Evolutionary conservation across 2,329 filamentous ascomycete genomes (phyloP), one percentile per base, ranked within the genome.

Genomic region (Xylaria sp.): DNA sequence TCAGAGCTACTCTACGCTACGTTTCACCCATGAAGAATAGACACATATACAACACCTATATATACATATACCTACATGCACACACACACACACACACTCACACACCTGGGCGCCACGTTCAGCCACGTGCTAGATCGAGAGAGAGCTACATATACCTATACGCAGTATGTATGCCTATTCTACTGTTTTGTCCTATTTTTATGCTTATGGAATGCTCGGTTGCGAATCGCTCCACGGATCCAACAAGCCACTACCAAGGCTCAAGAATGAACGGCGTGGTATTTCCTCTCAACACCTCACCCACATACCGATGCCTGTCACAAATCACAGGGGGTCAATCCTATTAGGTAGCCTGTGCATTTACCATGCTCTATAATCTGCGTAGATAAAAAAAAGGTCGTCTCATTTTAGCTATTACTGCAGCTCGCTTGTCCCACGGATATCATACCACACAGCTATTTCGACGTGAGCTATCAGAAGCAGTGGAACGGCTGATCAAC

Each of bases 41-140:
- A 29, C n/a, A 22, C 50, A 2, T 49, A 33, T 36, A 29, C n/a
- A 9, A 15, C 11, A 29, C 53, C 49, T 10, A 33, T 15, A 3
- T n/a, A 49, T 31, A 33, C 17, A 38, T 29, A 22, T 25, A 17
- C 13, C 5, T 22, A 44, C 22, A 27, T 29, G 39, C 31, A 45
- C 3, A 45, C 27, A 7, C 25, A 38, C 42, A 36, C 17, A 5
- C 17, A 44, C 36, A 42, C 20, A 13, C 29, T n/a, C n/a, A n/a
- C n/a, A n/a, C n/a, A n/a, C n/a, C n/a, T n/a, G n/a, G n/a, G n/a
- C 33, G 39, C 51, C 6, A 56, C 36, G 15, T 38, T 44, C 53
- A 22, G 36, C 63, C 63, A 61, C 63, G 63, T 66, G 63, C 63
- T 50, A 13, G n/a, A 42, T 22, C n/a, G 15, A 29, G 36, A 55